These are phyloP conservation scores for Trichoderma sp. DNA, from an alignment of 2,329 filamentous ascomycete genomes.

Conservation along the genomic window DNA sequence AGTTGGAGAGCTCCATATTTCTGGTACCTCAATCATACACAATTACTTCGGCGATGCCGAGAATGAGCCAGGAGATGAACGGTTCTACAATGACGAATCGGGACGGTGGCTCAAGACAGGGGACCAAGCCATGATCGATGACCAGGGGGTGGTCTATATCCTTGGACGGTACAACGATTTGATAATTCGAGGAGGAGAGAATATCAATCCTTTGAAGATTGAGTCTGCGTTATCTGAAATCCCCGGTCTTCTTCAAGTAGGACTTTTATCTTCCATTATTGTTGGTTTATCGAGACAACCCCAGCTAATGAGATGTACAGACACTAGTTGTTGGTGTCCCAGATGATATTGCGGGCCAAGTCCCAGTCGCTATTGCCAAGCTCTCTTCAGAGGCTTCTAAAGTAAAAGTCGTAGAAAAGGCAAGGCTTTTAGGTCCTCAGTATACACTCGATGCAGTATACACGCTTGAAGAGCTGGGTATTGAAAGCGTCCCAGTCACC, in stretches of 20 bases:
- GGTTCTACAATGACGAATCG: conserved; percentile 36
- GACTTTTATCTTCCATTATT: neutral
- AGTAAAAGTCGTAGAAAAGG: conserved; percentile 29
- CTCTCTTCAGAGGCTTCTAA: conserved; percentile 33
- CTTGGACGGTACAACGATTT: conserved; percentile 44
- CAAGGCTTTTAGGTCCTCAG: conserved; percentile 34
- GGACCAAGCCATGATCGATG: conserved; percentile 40
- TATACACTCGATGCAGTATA: conserved; percentile 41
- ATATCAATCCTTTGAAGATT: conserved; percentile 39
- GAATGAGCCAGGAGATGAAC: conserved; percentile 20
- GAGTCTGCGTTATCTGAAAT: conserved; percentile 36
- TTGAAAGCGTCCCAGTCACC: conserved; percentile 40
- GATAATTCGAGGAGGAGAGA: conserved; percentile 45
- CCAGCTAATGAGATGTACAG: conserved; percentile 23
- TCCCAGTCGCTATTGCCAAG: conserved; percentile 44
- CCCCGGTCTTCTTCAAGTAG: conserved; percentile 31
- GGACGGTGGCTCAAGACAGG: conserved; percentile 40
- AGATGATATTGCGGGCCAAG: conserved; percentile 45
- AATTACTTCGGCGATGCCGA: conserved; percentile 31
- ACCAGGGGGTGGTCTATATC: conserved; percentile 38
- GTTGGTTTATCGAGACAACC: neutral
- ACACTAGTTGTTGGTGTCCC: conserved; percentile 42
- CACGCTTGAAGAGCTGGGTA: conserved; percentile 39
- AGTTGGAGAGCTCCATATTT: conserved; percentile 41
- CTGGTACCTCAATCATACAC: conserved; percentile 36